Base-by-base conservation (phyloP, 495 filamentous ascomycete genomes). In the Podospora appendiculata region DNA sequence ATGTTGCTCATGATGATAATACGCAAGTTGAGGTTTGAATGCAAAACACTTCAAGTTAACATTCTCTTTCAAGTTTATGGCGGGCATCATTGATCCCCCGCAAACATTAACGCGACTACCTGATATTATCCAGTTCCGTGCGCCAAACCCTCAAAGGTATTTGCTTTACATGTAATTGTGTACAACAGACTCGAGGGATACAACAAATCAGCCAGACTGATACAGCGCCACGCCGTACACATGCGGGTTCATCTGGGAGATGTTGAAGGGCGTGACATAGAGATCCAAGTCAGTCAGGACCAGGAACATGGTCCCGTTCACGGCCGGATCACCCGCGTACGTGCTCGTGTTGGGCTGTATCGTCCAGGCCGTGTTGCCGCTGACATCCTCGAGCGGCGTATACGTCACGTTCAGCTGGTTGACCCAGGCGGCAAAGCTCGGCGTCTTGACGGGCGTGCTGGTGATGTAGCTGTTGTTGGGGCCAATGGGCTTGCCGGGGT, bases 341-440 rank as follows among this genome's bases (percentile, higher is more conserved):
- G 83, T 83, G 38, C 75, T 71, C 14, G 76, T 60, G 51, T 73
- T 69, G 0, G 89, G 90, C 71, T 96, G 90, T 49, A 76, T 76
- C 0, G 89, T 88, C 57, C 70, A 82, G 0, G 84, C 89, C 2
- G 68, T 70, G 48, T 78, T 81, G 14, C 69, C 65, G 8, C 73
- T 68, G 1, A 75, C 71, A 47, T 84, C 61, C 6, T 66, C 76
- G 55, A 95, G 66, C 1, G 83, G 73, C 2, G 88, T 81, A 65
- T 94, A 94, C 0, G 90, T 95, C 19, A 89, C 73, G 56, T 96
- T 95, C 34, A 94, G 70, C 78, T 94, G 90, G n/a, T 71, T 75
- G 8, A 86, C 79, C 89, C 88, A 96, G 0, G 78, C 79, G 2
- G 90, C 90, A 39, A 77, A 96, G 40, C 65, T 64, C 0, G 88